phyloP scores from a whole-genome alignment of 345 rosid genomes.

The Bruguiera gymnorhiza region DNA sequence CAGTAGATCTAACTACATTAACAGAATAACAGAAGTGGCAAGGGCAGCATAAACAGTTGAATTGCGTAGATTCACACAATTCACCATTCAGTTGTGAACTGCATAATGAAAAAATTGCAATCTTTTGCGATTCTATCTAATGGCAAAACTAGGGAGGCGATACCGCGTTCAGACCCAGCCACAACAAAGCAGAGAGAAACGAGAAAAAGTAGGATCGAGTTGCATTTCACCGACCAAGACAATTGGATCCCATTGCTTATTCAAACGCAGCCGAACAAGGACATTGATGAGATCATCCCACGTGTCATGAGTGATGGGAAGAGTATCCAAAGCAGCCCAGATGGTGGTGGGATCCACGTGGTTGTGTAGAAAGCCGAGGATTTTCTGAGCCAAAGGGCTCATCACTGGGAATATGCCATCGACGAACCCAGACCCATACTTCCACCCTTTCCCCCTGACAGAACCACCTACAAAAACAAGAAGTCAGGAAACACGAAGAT shows the following conservation, averaged over 20 bases:
- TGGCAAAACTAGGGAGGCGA: background rate
- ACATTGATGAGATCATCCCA: slow-evolving; percentile 92
- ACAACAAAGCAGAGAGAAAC: background rate
- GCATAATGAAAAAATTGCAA: too few species aligned
- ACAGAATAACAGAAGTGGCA: background rate
- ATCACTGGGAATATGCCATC: slow-evolving; percentile 91
- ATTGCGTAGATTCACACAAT: too few species aligned
- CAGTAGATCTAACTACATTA: background rate
- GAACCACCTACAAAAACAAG: slow-evolving; percentile 57
- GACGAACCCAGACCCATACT: slow-evolving; percentile 91
- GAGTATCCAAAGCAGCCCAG: slow-evolving; percentile 53
- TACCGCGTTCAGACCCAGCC: background rate
- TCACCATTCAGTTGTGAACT: background rate
- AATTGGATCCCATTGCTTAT: slow-evolving; percentile 71
- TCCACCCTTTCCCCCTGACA: slow-evolving; percentile 89
- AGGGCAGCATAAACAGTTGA: background rate
- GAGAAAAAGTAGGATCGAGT: background rate
- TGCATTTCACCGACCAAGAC: slow-evolving; percentile 41
- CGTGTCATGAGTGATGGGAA: slow-evolving; percentile 61
- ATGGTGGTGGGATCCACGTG: slow-evolving; percentile 46
- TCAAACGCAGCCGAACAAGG: slow-evolving; percentile 74
- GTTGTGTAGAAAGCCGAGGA: slow-evolving; percentile 48
- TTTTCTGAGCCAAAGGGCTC: slow-evolving; percentile 71
- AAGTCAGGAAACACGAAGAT: background rate
- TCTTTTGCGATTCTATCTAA: too few species aligned